These are phyloP conservation scores for Gleditsia sinensis DNA, from an alignment of 306 rosid species.

Conservation along the genomic window DNA sequence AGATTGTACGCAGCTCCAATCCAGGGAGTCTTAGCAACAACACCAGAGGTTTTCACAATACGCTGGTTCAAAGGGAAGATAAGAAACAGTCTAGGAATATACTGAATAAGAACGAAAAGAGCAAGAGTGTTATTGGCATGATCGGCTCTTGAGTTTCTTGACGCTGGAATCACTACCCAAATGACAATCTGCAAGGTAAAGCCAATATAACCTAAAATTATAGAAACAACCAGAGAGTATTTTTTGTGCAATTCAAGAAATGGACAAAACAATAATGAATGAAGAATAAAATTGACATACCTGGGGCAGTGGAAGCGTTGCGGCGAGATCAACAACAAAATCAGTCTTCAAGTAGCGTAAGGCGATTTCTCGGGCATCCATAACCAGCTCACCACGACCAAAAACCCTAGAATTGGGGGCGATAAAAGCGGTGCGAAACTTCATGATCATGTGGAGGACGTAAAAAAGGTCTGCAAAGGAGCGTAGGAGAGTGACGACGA, in stretches of 20 bases:
- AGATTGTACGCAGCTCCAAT: slow-evolving; percentile 93
- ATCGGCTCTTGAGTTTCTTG: slow-evolving; percentile 49
- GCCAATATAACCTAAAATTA: neutral
- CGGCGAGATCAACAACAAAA: slow-evolving; percentile 86
- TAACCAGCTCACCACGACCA: slow-evolving; percentile 90
- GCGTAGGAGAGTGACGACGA: slow-evolving; percentile 58
- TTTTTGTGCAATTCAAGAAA: neutral
- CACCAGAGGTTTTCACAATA: slow-evolving; percentile 75
- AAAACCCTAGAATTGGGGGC: slow-evolving; percentile 81
- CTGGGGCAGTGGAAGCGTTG: slow-evolving; percentile 85
- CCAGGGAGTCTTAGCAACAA: slow-evolving; percentile 87
- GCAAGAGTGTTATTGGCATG: slow-evolving; percentile 83
- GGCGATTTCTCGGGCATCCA: slow-evolving; percentile 67
- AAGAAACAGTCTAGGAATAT: slow-evolving; percentile 79
- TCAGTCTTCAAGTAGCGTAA: slow-evolving; percentile 70
- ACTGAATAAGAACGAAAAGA: slow-evolving; percentile 77
- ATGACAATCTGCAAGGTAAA: slow-evolving; percentile 64
- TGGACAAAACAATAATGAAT: too few species aligned
- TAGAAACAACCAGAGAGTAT: too few species aligned
- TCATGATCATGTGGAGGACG: slow-evolving; percentile 70
- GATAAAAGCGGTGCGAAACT: slow-evolving; percentile 83
- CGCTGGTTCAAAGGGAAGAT: slow-evolving; percentile 81
- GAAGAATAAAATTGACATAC: slow-evolving; percentile 15
- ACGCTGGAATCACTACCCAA: slow-evolving; percentile 77
- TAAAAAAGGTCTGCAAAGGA: slow-evolving; percentile 76